Evolutionary conservation across 768 basidiomycete genomes (phyloP), one percentile per base, ranked within the genome.

Genomic region (Mycena rebaudengoi): DNA sequence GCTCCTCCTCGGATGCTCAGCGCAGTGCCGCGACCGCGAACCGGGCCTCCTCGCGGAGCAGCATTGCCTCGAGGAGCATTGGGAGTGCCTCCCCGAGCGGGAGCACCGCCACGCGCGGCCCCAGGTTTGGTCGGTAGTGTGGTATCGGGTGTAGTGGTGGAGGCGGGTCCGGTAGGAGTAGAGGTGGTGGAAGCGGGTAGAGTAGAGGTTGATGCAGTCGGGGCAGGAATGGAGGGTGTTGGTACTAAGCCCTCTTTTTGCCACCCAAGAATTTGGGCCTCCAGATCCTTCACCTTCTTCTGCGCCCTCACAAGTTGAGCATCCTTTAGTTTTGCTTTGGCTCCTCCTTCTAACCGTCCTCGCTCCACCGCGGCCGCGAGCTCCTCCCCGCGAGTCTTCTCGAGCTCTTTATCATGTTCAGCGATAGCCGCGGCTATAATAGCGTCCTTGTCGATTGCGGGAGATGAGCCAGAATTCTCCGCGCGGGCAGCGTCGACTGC

Each of bases 311-410:
- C 80, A n/a, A 93, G 77, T 66, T 90, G 90, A 2, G 79, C 77
- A 66, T 94, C 92, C 76, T 92, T 93, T 41, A 94, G 67, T 72
- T 89, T 91, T 32, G 77, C 72, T 76, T 90, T 91, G 23, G 86
- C 79, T 1, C 70, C 78, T 51, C 83, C 80, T 65, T 94, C 92
- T 78, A 84, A 79, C 46, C 91, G 81, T 3, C 92, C 92, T 3
- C 85, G 79, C 50, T 94, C 92, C 7, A 90, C 81, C 1, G 92
- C 92, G 7, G 85, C 79, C 3, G 81, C 81, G 32, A 92, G 85
- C 52, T 90, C 90, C 23, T 85, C 80, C 7, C 80, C 78, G 23
- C 86, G 86, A 39, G 77, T 79, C 12, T 79, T 75, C 71, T 84
- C 78, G 5, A 83, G 62, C 23, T 82, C 77, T 65, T 82, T 79